These are phyloP conservation scores for Kodamaea nitidulidarum DNA, from an alignment of 805 yeast species.

Conservation along the genomic window DNA sequence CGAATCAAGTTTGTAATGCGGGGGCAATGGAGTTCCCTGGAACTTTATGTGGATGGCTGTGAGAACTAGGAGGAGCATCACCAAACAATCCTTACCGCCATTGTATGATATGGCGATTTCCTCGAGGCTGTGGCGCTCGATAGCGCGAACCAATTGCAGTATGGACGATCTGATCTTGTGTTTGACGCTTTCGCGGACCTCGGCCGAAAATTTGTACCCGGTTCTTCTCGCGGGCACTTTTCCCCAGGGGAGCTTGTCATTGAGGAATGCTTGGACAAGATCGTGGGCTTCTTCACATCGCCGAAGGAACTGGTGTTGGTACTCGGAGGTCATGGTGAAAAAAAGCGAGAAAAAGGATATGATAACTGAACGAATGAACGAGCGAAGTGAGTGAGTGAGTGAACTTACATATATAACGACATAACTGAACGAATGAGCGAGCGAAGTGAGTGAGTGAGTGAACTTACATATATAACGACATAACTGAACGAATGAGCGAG, in stretches of 20 bases:
- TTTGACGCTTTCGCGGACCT: slow-evolving; percentile 23
- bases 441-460: too few relatives aligned
- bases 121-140: slow-evolving; percentile 30
- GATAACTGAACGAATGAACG: too few relatives aligned
- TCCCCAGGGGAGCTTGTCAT: slow-evolving; percentile 27
- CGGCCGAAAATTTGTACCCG: slow-evolving; percentile 19
- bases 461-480: too few relatives aligned
- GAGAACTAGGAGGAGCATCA: slow-evolving; percentile 71
- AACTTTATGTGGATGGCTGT: slow-evolving; percentile 43
- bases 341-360: not conserved
- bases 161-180: slow-evolving; percentile 25
- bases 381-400: not conserved
- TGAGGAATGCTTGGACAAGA: slow-evolving; percentile 28
- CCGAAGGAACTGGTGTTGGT: slow-evolving; percentile 11
- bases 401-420: too few relatives aligned
- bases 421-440: too few relatives aligned
- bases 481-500: too few relatives aligned
- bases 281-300: slow-evolving; percentile 31
- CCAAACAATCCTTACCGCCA: slow-evolving; percentile 96
- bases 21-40: slow-evolving; percentile 18
- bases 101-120: slow-evolving; percentile 81
- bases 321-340: slow-evolving; percentile 1
- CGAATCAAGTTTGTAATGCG: slow-evolving; percentile 42
- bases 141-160: slow-evolving; percentile 24
- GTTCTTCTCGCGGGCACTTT: slow-evolving; percentile 16